A percentile compares a stretch with the other conserved stretches of the same genome.
Evolutionary conservation across 2,329 filamentous ascomycete genomes (phyloP).

Genomic region (Aspergillus pseudotamarii): DNA sequence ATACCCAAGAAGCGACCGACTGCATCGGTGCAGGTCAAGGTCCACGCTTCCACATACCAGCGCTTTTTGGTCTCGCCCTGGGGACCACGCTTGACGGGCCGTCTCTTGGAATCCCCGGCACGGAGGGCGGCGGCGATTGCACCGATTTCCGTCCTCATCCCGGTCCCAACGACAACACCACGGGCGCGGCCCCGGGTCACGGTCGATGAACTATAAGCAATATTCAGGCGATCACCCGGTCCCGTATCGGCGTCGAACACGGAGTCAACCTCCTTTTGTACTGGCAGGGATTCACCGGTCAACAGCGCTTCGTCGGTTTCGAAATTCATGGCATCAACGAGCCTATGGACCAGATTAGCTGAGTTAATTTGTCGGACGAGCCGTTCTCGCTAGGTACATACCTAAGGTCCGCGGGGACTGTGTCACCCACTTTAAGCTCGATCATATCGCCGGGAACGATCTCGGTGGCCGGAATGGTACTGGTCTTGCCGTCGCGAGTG

Average conservation of each 20-base stretch:
- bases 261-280: slow-evolving; percentile 54
- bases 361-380: not conserved
- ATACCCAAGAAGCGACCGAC: slow-evolving; percentile 68
- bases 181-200: slow-evolving; percentile 63
- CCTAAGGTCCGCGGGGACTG: slow-evolving; percentile 63
- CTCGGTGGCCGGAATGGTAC: slow-evolving; percentile 58
- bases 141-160: slow-evolving; percentile 66
- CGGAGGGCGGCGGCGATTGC: slow-evolving; percentile 67
- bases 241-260: slow-evolving; percentile 56
- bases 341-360: slow-evolving; percentile 26
- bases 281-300: slow-evolving; percentile 64
- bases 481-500: slow-evolving; percentile 59
- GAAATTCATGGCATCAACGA: slow-evolving; percentile 68
- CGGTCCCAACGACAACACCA: slow-evolving; percentile 63
- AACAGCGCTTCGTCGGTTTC: slow-evolving; percentile 71
- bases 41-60: slow-evolving; percentile 56
- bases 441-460: slow-evolving; percentile 66
- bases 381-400: slow-evolving; percentile 34
- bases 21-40: slow-evolving; percentile 59
- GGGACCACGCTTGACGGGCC: slow-evolving; percentile 56
- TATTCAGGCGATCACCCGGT: slow-evolving; percentile 63
- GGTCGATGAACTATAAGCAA: slow-evolving; percentile 64
- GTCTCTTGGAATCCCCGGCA: slow-evolving; percentile 56
- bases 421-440: slow-evolving; percentile 61
- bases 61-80: slow-evolving; percentile 55